Conservation (phyloP, 2,329 filamentous ascomycete genomes). For the Arthrobotrys pseudoclavata region DNA sequence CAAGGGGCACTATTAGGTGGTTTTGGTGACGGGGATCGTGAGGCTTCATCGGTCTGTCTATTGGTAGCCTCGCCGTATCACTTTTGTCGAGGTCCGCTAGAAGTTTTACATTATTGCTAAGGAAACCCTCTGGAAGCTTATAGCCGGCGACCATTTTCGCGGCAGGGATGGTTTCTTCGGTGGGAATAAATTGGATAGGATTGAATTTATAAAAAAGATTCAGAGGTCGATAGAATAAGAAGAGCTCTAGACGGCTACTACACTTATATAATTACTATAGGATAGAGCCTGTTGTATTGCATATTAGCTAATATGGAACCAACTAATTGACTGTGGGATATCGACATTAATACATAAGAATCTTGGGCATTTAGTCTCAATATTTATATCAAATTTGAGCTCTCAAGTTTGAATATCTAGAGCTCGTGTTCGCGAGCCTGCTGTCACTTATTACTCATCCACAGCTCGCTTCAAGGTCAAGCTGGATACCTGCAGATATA, state of each 20-base stretch:
- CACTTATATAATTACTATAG: no score
- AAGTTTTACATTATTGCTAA: constrained; percentile 13
- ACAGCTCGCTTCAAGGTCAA: neutral
- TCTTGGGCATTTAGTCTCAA: neutral
- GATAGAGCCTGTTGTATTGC: no score
- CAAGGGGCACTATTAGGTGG: neutral
- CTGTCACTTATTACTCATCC: neutral
- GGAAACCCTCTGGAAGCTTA: constrained; percentile 13
- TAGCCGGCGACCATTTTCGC: neutral
- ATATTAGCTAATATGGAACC: neutral
- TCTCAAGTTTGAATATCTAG: neutral
- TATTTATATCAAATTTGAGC: neutral
- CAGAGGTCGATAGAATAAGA: neutral
- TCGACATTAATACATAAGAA: neutral
- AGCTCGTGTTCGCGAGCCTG: neutral
- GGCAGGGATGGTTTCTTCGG: neutral
- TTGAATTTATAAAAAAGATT: neutral
- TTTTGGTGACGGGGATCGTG: neutral
- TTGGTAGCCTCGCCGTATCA: neutral
- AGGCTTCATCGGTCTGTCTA: neutral
- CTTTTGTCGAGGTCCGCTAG: constrained; percentile 9
- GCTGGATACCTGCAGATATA: neutral
- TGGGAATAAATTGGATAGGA: neutral
- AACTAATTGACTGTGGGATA: neutral
- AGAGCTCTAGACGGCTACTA: neutral